These are phyloP conservation scores for Akanthomyces muscarius DNA, from an alignment of 2,329 filamentous ascomycete genomes.

Conservation along the genomic window DNA sequence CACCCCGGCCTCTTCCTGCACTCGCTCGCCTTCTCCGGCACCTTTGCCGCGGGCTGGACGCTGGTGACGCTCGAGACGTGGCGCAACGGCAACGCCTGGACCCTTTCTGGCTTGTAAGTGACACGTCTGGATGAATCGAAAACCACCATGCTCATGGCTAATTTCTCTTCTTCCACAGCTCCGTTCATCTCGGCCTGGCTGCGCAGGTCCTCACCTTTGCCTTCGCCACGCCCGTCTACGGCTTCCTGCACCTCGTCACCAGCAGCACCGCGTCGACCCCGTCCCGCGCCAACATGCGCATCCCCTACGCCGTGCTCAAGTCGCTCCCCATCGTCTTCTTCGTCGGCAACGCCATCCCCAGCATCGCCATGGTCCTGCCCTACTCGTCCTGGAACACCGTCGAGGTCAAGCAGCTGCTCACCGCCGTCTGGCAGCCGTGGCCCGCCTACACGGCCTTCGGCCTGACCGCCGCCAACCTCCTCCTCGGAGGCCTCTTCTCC, in stretches of 20 bases:
- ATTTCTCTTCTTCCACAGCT: constrained; percentile 13
- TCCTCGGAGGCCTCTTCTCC: background rate
- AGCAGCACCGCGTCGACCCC: constrained; percentile 18
- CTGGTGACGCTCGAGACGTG: constrained; percentile 23
- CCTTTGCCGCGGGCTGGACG: constrained; percentile 20
- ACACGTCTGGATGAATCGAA: background rate
- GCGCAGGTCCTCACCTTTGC: constrained; percentile 22
- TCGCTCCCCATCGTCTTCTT: constrained; percentile 19
- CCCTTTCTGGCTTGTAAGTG: constrained; percentile 21
- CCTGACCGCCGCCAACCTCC: constrained; percentile 11
- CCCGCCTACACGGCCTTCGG: constrained; percentile 21
- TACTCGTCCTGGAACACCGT: constrained; percentile 14
- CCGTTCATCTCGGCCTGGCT: constrained; percentile 17
- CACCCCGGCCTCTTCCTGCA: constrained; percentile 21
- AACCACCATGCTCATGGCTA: background rate
- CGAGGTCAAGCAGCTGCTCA: constrained; percentile 22
- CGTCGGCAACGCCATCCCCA: constrained; percentile 19
- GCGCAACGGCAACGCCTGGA: constrained; percentile 20
- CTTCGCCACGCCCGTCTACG: constrained; percentile 21
- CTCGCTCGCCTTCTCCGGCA: constrained; percentile 21
- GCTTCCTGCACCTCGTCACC: constrained; percentile 18
- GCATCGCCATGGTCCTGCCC: constrained; percentile 18
- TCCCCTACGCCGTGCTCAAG: constrained; percentile 20
- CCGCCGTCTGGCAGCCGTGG: constrained; percentile 24
- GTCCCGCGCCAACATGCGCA: constrained; percentile 19